A percentile compares a stretch with the other conserved stretches of the same genome.
phyloP scores from a whole-genome alignment of 257 asterid genomes.

The Verbena officinalis region DNA sequence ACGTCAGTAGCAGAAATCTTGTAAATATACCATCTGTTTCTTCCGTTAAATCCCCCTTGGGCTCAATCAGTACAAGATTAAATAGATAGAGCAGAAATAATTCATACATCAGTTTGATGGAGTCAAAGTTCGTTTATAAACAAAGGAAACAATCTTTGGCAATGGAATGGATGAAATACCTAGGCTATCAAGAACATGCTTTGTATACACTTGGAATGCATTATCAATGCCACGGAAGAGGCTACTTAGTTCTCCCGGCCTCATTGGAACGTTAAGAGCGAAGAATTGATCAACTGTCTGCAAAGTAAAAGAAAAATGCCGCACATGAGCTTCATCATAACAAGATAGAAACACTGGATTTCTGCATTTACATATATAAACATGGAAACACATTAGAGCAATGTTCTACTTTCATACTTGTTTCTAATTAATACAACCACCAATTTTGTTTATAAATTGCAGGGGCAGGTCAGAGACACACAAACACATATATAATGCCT shows the following conservation, averaged over 20 bases:
- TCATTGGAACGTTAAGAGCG: slow-evolving; percentile 92
- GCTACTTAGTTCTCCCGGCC: slow-evolving; percentile 82
- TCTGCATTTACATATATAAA: slow-evolving; percentile 16
- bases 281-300: slow-evolving; percentile 99
- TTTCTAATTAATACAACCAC: background rate
- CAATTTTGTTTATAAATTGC: background rate
- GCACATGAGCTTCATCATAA: slow-evolving; percentile 20
- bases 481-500: background rate
- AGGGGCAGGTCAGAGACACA: background rate
- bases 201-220: slow-evolving; percentile 92
- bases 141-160: slow-evolving; percentile 19
- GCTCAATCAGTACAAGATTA: background rate
- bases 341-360: slow-evolving; percentile 2
- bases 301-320: slow-evolving; percentile 33
- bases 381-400: background rate
- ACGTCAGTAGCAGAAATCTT: background rate
- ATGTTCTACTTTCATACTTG: slow-evolving; percentile 8
- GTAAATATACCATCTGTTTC: background rate
- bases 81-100: background rate
- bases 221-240: slow-evolving; percentile 91
- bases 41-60: background rate
- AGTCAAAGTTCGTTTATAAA: slow-evolving; percentile 24
- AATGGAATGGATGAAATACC: slow-evolving; percentile 50
- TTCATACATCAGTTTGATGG: slow-evolving; percentile 14
- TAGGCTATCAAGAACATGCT: slow-evolving; percentile 66